Percentiles rank a stretch among this genome's conserved stretches.
These are phyloP conservation scores for Cytidiella melzeri DNA, from an alignment of 768 basidiomycete genomes.

Conservation along the genomic window DNA sequence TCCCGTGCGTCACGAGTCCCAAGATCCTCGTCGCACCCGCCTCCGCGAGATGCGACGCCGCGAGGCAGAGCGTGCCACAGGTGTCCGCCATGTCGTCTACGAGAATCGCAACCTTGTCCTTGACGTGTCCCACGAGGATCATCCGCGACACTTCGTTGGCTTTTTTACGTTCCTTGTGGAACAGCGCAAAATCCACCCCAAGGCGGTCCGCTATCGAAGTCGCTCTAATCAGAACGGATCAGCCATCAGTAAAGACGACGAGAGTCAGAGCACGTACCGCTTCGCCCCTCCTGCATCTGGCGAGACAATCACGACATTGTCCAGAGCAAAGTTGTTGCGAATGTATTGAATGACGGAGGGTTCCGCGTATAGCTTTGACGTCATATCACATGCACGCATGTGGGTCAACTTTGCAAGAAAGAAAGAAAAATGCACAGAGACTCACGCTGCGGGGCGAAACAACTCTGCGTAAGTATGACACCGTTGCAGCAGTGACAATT, in stretches of 20 bases:
- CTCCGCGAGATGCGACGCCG: conserved; percentile 82
- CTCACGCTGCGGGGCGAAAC: conserved; percentile 39
- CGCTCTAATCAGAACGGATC: conserved; percentile 48
- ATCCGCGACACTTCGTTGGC: conserved; percentile 92
- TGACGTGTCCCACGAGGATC: conserved; percentile 92
- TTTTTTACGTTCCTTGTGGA: conserved; percentile 99
- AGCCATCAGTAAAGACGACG: neutral
- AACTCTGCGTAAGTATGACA: conserved; percentile 7
- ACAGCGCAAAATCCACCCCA: conserved; percentile 95
- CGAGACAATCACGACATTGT: conserved; percentile 89
- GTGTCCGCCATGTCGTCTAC: conserved; percentile 99
- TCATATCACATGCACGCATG: conserved; percentile 7
- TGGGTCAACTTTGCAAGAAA: conserved; percentile 7
- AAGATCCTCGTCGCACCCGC: conserved; percentile 83
- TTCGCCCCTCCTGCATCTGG: conserved; percentile 99
- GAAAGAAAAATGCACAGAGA: conserved; percentile 12
- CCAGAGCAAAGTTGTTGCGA: conserved; percentile 80
- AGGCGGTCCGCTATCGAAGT: conserved; percentile 95
- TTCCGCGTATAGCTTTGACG: conserved; percentile 80
- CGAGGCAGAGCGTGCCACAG: conserved; percentile 89
- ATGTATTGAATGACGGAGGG: conserved; percentile 94
- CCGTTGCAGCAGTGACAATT: conserved; percentile 8
- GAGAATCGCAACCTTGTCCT: conserved; percentile 87
- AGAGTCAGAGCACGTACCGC: conserved; percentile 46
- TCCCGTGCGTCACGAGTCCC: conserved; percentile 95